Evolutionary conservation across 306 rosid species (phyloP), one percentile per base, ranked within the genome.

Genomic region (Vicia sativa): DNA sequence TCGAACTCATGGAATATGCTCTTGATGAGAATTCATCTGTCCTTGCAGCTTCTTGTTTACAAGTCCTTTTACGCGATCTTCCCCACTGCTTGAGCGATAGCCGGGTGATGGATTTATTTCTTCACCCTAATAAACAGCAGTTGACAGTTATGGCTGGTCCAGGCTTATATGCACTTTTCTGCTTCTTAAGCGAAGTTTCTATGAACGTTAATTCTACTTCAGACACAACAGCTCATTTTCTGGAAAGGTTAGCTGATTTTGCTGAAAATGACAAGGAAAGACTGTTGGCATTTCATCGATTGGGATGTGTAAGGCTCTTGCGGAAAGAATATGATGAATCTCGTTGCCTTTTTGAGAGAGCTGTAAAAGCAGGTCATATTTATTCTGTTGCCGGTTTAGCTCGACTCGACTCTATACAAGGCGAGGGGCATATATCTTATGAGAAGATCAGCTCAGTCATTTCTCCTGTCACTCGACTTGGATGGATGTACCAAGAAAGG

Each of bases 401-500:
- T 78, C 82, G 97, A 70, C 73, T 91, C 54, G 75, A 82, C 68
- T 75, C 46, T 77, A 73, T 86, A 26, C 82, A 76, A 70, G 96
- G 93, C 41, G 82, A 87, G 67, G 85, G 83, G 57, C 77, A 74
- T 72, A 78, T 83, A 85, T 77, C 96, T 8, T 80, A 78, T 72
- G 87, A 91, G 68, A 89, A 79, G 79, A 77, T 91, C 76, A 85
- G 89, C 74, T 87, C 90, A n/a, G 76, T 79, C 58, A 80, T 91
- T 78, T 71, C 87, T 28, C 71, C 87, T 62, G 81, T 59, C 56
- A 45, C 64, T 19, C 91, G 87, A 9, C 85, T 73, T 69, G 97
- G 97, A 61, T 91, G 97, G 97, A 85, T 91, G 96, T 82, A 85
- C 76, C 91, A 89, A 72, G 97, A 91, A 87, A 82, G 96, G 69